Conservation (phyloP, 345 rosid genomes). For the Citrus sinensis region DVS_A1.0 CM039163.1:4496501-4497000, state of each 20-base stretch:
- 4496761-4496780: constrained; percentile 4
- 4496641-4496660: constrained; percentile 90
- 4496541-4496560: constrained; percentile 82
- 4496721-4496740: constrained; percentile 77
- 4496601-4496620: constrained; percentile 54
- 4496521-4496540: constrained; percentile 63
- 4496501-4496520: constrained; percentile 25
- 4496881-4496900: constrained; percentile 8
- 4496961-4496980: background rate
- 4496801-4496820: background rate
- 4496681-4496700: constrained; percentile 69
- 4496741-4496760: constrained; percentile 26
- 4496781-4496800: background rate
- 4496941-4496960: background rate
- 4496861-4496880: background rate
- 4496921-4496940: constrained; percentile 5
- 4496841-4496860: constrained; percentile 5
- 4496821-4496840: background rate
- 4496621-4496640: constrained; percentile 69
- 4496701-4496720: constrained; percentile 56
- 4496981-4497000: constrained; percentile 21
- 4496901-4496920: constrained; percentile 13
- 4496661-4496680: constrained; percentile 69
- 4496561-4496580: constrained; percentile 48
- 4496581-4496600: constrained; percentile 38